These are phyloP conservation scores for Trametes sanguinea DNA, from an alignment of 768 basidiomycete species.

Conservation along the genomic window DNA sequence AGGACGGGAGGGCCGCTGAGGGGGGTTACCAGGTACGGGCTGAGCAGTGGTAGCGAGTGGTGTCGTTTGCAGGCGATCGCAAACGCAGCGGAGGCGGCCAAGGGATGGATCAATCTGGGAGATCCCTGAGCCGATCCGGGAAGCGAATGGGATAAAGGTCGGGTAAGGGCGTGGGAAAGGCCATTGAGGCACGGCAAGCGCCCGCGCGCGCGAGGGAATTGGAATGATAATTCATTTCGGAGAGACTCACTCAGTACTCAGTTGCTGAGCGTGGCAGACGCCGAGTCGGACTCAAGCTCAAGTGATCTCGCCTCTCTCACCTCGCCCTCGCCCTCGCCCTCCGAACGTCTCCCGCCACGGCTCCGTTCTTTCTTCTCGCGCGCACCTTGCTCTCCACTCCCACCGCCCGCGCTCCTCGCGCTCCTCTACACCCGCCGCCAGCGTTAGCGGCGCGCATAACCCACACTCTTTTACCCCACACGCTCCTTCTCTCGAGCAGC, in stretches of 20 bases:
- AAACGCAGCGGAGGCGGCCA: not conserved
- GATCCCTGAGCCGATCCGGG: not conserved
- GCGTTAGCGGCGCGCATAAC: constrained; percentile 2
- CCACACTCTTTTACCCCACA: constrained; percentile 19
- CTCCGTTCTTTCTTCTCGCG: not conserved
- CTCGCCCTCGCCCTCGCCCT: not conserved
- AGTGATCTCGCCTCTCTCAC: not conserved
- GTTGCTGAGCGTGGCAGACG: no score
- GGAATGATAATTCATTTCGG: no score
- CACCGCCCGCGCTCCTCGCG: constrained; percentile 10
- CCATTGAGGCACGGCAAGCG: not conserved
- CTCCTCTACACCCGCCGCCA: constrained; percentile 6
- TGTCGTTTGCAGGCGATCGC: not conserved
- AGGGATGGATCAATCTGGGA: constrained; percentile 4
- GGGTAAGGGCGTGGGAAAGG: constrained; percentile 5
- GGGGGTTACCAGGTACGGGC: not conserved
- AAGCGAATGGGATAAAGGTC: constrained; percentile 6
- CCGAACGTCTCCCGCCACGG: not conserved
- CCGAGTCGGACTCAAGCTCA: not conserved
- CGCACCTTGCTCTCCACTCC: constrained; percentile 16
- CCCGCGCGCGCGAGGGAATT: no score
- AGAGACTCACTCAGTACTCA: no score
- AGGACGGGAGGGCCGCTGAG: not conserved
- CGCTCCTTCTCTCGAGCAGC: constrained; percentile 10
- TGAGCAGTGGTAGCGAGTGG: not conserved